Evolutionary conservation across 108 stramenopile genomes (phyloP), one percentile per base, ranked within the genome.

Genomic region (Skeletonema marinoi): DNA sequence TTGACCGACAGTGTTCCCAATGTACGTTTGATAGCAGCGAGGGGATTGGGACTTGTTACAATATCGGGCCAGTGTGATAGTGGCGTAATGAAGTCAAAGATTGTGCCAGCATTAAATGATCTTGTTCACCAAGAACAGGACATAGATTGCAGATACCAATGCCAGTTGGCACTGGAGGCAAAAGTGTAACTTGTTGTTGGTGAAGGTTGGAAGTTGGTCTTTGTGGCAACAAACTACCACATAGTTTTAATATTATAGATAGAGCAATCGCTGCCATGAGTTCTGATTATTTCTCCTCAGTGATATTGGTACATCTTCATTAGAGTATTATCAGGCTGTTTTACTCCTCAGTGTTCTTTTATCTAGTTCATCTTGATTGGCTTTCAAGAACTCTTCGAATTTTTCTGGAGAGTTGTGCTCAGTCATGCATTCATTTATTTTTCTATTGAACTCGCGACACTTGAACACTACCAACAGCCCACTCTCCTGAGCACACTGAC

Each of bases 11-110:
- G 80, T 65, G 95, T 96, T 41, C 79, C 93, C 32, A 96, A 96
- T 85, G 95, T 96, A 46, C 81, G 95, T 11, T 92, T 93, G 90
- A 90, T 93, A 62, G 90, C 95, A 36, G 92, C 93, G 6, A 77
- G 86, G 78, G 93, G 93, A 48, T 62, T 96, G 75, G 72, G 67
- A 39, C 32, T 67, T 31, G 69, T 82, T 46, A 54, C 66, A 48
- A 38, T 71, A 56, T 77, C 80, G 5, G 83, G 83, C 30, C 71
- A 74, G 10, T 78, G 74, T 36, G 82, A 83, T 54, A 66, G 48
- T 12, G 74, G 73, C 61, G 75, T 83, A 4, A 60, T 81, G 74
- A 78, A 60, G 51, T 38, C 78, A 36, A 74, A 71, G 71, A 60
- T 86, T 29, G 48, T 73, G 9, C 85, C 85, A 17, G 85, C 82